Evolutionary conservation across 2,329 filamentous ascomycete species (phyloP), one percentile per base, ranked within the genome.

Genomic region (Paracamarosporium sp.): DNA sequence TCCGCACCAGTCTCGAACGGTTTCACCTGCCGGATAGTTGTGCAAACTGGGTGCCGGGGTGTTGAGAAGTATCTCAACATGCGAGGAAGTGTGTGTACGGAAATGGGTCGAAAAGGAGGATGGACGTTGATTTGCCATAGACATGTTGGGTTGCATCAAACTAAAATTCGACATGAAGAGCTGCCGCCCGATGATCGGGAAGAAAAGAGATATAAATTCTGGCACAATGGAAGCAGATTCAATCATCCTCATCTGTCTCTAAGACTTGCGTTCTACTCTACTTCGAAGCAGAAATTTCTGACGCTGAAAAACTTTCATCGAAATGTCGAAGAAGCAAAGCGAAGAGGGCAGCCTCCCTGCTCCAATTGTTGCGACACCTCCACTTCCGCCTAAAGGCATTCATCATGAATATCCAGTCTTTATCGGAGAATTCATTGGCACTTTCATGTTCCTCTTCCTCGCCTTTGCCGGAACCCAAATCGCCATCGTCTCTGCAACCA

Each of bases 371-470:
- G 45, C 30, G 5, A 9, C 47, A n/a, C 24, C 33, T 35, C 47
- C 47, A 4, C 35, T 50, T 4, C 25, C 33, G 22, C 22, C 33
- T 25, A 51, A 51, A 15, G n/a, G 35, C 36, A 41, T 51, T 15
- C 48, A 25, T 36, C 48, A 41, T 41, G 48, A 51, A 31, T 51
- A 41, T 25, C 48, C 48, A 11, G 48, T 51, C 36, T 51, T 51
- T 28, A 31, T 51, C 11, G 48, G 48, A 17, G 48, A 51, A n/a
- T 51, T 51, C 36, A 31, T 51, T 27, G 36, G 48, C 11, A 51
- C 48, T 1, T 51, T 51, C 25, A 24, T 51, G 36, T 51, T 43
- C 15, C 27, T 51, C 17, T 51, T 51, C n/a, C 35, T 51, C 30
- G 36, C 48, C n/a, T 51, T 51, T 11, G 36, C 36, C 0, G 48